These are phyloP conservation scores for Erysimum cheiri DNA, from an alignment of 441 rosid species.

Conservation along the genomic window DNA sequence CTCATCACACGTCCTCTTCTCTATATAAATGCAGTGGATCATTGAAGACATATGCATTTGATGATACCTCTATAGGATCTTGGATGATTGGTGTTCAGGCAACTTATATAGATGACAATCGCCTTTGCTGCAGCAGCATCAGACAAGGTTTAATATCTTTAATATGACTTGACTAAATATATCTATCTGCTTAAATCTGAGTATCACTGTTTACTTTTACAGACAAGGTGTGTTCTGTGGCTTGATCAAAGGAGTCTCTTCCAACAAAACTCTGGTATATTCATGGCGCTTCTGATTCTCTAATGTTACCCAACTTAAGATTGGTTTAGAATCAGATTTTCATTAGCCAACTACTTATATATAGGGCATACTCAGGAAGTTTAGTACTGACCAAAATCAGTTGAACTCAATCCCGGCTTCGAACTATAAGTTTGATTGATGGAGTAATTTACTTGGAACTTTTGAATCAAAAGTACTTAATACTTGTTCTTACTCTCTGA, in stretches of 20 bases:
- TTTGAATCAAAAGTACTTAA: neutral
- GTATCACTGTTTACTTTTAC: slow-evolving; percentile 34
- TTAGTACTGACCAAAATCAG: slow-evolving; percentile 7
- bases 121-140: slow-evolving; percentile 82
- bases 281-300: neutral
- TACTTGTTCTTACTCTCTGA: slow-evolving; percentile 9
- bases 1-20: neutral
- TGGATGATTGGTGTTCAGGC: slow-evolving; percentile 97
- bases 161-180: neutral
- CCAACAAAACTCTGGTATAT: slow-evolving; percentile 8
- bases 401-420: neutral
- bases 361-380: slow-evolving; percentile 29
- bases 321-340: slow-evolving; percentile 5
- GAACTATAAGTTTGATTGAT: neutral
- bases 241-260: slow-evolving; percentile 50
- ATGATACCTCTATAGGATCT: slow-evolving; percentile 85
- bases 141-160: slow-evolving; percentile 68
- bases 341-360: neutral
- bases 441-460: neutral
- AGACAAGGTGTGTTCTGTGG: slow-evolving; percentile 89
- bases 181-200: slow-evolving; percentile 1
- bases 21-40: slow-evolving; percentile 69
- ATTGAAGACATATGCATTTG: slow-evolving; percentile 82
- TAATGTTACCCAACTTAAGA: neutral
- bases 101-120: slow-evolving; percentile 87